phyloP scores from a whole-genome alignment of 2,329 filamentous ascomycete species.

The Phialophora expanda region DNA sequence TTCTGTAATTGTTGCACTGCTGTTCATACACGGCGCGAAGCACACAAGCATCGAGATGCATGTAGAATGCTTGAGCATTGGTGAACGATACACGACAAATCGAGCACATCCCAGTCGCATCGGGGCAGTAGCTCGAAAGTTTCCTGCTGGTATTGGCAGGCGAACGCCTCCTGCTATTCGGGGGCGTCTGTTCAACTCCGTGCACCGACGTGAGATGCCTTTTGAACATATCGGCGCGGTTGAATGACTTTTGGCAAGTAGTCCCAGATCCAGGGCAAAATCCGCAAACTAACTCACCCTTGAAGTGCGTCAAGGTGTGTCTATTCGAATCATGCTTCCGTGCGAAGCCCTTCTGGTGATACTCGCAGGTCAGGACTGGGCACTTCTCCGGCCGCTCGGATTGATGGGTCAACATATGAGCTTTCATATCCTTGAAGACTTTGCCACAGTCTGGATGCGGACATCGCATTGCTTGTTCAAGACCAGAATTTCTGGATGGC shows the following conservation, averaged over 20 bases:
- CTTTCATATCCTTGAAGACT: conserved; percentile 87
- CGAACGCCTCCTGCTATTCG: conserved; percentile 83
- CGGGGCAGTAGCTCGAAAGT: conserved; percentile 71
- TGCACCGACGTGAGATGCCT: conserved; percentile 88
- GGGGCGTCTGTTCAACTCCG: conserved; percentile 88
- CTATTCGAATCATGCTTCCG: conserved; percentile 96
- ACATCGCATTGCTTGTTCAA: conserved; percentile 70
- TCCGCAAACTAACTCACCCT: conserved; percentile 94
- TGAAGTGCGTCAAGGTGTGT: conserved; percentile 93
- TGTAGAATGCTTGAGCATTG: conserved; percentile 94
- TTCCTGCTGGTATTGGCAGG: conserved; percentile 63
- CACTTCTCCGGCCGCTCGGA: conserved; percentile 91
- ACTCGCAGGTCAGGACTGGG: conserved; percentile 88
- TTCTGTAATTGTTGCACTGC: conserved; percentile 62
- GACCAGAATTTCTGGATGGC: conserved; percentile 23
- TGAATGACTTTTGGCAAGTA: conserved; percentile 90
- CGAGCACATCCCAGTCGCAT: conserved; percentile 85
- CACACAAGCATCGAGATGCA: conserved; percentile 80
- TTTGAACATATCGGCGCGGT: conserved; percentile 95
- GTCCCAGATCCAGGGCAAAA: conserved; percentile 91
- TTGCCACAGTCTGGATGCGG: conserved; percentile 83
- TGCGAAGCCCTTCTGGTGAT: conserved; percentile 89
- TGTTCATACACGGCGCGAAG: conserved; percentile 66
- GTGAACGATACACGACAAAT: conserved; percentile 84
- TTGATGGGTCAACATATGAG: conserved; percentile 93